Evolutionary conservation across 2,329 filamentous ascomycete genomes (phyloP).

Genomic region (Thielaviopsis punctulata): DNA sequence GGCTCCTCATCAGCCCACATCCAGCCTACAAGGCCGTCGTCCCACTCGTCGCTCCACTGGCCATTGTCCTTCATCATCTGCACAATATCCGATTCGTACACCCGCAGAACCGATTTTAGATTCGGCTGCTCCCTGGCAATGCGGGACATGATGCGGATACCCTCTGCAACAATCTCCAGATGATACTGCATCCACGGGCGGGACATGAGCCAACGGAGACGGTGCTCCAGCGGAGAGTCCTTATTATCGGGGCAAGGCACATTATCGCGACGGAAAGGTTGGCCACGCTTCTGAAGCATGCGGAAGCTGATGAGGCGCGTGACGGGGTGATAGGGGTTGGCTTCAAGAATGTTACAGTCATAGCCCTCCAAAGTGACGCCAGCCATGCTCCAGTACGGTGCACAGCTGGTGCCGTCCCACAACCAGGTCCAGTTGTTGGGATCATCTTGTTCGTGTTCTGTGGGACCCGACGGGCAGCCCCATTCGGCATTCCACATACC

Average conservation of each 20-base stretch:
- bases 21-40: slow-evolving; percentile 5
- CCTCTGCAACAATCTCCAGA: neutral
- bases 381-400: neutral
- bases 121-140: neutral
- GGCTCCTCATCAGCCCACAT: slow-evolving; percentile 6
- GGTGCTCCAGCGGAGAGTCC: neutral
- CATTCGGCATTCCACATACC: slow-evolving; percentile 9
- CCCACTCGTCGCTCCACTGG: slow-evolving; percentile 3
- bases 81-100: neutral
- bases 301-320: neutral
- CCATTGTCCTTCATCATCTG: neutral
- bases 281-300: neutral
- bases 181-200: slow-evolving; percentile 10
- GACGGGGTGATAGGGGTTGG: slow-evolving; percentile 1
- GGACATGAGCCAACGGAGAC: neutral
- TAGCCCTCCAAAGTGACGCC: neutral
- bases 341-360: neutral
- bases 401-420: slow-evolving; percentile 4
- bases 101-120: neutral
- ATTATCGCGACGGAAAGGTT: neutral
- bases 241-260: neutral
- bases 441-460: neutral
- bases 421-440: slow-evolving; percentile 5
- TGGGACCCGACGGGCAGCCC: slow-evolving; percentile 3
- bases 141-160: slow-evolving; percentile 2